Evolutionary conservation across 805 yeast species (phyloP).

Genomic region (Saturnispora dispora): DNA sequence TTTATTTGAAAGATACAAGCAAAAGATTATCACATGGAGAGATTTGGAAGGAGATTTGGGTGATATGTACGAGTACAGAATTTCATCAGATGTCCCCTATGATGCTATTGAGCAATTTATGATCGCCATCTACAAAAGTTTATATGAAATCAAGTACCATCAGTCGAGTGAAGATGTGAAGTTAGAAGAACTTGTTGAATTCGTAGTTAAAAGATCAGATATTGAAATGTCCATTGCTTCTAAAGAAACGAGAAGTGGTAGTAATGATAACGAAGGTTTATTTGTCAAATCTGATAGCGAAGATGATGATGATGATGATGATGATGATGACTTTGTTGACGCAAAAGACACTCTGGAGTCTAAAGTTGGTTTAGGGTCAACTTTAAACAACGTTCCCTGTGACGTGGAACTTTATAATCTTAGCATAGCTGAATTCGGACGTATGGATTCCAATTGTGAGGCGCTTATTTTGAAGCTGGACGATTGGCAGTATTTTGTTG

Average conservation of each 20-base stretch:
- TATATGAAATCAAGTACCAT: conserved; percentile 67
- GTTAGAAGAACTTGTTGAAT: conserved; percentile 45
- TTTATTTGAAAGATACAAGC: conserved; percentile 39
- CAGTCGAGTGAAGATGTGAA: conserved; percentile 39
- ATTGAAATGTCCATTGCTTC: conserved; percentile 9
- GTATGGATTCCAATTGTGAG: conserved; percentile 29
- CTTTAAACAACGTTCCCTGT: conserved; percentile 17
- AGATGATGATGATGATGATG: conserved; percentile 18
- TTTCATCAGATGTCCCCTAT: conserved; percentile 48
- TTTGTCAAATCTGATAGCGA: conserved; percentile 18
- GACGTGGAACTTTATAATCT: conserved; percentile 54
- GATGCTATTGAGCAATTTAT: conserved; percentile 57
- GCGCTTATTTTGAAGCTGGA: conserved; percentile 38
- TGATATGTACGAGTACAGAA: conserved; percentile 72
- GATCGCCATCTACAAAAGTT: conserved; percentile 52
- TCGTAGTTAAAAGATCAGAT: conserved; percentile 33
- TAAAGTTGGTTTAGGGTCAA: conserved; percentile 8
- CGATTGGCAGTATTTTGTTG: conserved; percentile 45
- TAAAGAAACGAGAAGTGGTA: conserved; percentile 23
- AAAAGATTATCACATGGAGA: conserved; percentile 62
- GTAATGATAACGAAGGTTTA: conserved; percentile 26
- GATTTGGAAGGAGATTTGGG: conserved; percentile 83
- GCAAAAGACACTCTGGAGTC: conserved; percentile 22
- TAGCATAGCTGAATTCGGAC: conserved; percentile 35
- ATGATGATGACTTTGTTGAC: conserved; percentile 24